Percentiles rank a stretch among this genome's conserved stretches.
Evolutionary conservation across 176 grass and related monocot genomes (phyloP).

Genomic region (Cocos nucifera): DNA sequence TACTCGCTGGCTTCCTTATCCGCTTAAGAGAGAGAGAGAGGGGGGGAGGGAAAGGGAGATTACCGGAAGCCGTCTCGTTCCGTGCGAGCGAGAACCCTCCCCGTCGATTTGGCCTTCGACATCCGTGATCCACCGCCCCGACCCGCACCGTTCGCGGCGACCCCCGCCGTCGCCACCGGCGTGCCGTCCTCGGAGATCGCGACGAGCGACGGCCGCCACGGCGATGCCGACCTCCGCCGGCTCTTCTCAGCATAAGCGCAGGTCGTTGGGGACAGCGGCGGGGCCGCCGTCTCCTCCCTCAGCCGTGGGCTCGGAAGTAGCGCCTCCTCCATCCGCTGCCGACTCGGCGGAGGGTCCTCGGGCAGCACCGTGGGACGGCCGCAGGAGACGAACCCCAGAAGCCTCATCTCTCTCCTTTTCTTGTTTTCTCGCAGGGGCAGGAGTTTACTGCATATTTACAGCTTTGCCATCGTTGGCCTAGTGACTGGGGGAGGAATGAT

Average conservation of each 20-base stretch:
- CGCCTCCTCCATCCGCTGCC: not conserved
- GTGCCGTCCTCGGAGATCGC: conserved; percentile 10
- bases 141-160: not conserved
- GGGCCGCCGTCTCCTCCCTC: not conserved
- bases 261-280: no score
- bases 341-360: not conserved
- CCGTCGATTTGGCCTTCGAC: not conserved
- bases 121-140: not conserved
- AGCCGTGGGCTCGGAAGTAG: not conserved
- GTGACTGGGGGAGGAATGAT: no score
- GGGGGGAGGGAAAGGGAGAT: not conserved
- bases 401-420: not conserved
- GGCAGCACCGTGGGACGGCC: not conserved
- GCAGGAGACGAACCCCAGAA: not conserved
- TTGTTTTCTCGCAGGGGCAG: not conserved
- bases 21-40: no score
- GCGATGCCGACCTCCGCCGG: conserved; percentile 3
- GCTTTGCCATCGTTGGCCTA: not conserved
- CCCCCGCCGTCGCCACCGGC: not conserved
- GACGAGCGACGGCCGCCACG: conserved; percentile 11
- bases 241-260: conserved; percentile 4
- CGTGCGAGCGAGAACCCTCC: not conserved
- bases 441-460: not conserved
- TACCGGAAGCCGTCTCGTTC: not conserved
- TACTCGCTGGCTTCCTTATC: no score